A percentile compares a stretch with the other conserved stretches of the same genome.
phyloP scores from a whole-genome alignment of 768 basidiomycete genomes.

The Clitopilus hobsonii region DNA sequence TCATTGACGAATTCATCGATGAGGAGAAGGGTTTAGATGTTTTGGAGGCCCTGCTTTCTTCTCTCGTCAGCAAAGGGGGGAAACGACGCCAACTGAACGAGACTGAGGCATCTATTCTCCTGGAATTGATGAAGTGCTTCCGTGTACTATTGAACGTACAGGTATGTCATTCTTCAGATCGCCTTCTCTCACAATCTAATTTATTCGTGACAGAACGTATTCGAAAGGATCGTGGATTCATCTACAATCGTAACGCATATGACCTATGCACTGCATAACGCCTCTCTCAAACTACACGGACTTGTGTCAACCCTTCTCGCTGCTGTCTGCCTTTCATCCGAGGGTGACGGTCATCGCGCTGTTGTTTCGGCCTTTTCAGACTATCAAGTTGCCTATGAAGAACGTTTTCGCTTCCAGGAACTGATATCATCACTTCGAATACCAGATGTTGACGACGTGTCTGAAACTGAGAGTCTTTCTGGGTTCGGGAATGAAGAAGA shows the following conservation, averaged over 20 bases:
- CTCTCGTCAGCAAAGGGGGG: constrained; percentile 63
- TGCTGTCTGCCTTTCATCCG: constrained; percentile 74
- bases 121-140: constrained; percentile 77
- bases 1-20: constrained; percentile 76
- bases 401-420: constrained; percentile 76
- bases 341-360: constrained; percentile 64
- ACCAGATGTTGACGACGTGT: constrained; percentile 37
- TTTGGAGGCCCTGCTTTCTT: constrained; percentile 52
- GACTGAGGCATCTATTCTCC: constrained; percentile 58
- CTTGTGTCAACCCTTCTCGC: constrained; percentile 76
- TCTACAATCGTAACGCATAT: constrained; percentile 69
- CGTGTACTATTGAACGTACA: constrained; percentile 82
- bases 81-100: constrained; percentile 59
- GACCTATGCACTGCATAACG: constrained; percentile 61
- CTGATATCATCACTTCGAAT: constrained; percentile 61
- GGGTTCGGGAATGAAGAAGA: constrained; percentile 51
- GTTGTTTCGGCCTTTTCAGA: constrained; percentile 81
- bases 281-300: constrained; percentile 65
- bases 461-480: constrained; percentile 22
- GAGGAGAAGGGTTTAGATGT: constrained; percentile 60
- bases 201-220: constrained; percentile 2
- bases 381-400: constrained; percentile 64
- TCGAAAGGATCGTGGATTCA: constrained; percentile 61
- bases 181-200: constrained; percentile 2
- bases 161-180: constrained; percentile 36